phyloP scores from a whole-genome alignment of 352 stramenopile genomes.

The Sclerospora graminicola region DNA sequence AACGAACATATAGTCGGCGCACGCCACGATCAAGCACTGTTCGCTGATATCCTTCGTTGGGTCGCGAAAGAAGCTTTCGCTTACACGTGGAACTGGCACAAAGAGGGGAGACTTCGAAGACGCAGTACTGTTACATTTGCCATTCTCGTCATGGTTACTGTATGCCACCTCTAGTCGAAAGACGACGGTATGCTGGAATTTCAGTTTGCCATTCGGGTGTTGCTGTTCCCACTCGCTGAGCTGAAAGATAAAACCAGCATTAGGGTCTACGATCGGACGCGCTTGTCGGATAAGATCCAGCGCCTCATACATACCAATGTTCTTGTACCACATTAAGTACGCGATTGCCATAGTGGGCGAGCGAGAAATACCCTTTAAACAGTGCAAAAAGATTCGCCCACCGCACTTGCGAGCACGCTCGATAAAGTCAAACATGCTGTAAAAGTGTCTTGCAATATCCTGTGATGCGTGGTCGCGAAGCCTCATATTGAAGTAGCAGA shows the following conservation, averaged over 20 bases:
- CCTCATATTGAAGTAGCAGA: constrained; percentile 80
- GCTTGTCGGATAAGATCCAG: constrained; percentile 70
- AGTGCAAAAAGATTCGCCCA: constrained; percentile 81
- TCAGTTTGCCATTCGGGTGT: constrained; percentile 35
- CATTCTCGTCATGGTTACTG: constrained; percentile 24
- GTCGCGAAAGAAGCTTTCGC: constrained; percentile 41
- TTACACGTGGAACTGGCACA: constrained; percentile 38
- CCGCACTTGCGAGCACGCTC: constrained; percentile 53
- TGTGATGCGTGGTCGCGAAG: constrained; percentile 84
- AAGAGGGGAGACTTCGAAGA: constrained; percentile 40
- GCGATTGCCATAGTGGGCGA: constrained; percentile 84
- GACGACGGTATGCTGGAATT: constrained; percentile 41
- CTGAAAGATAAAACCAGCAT: constrained; percentile 85
- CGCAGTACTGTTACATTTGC: constrained; percentile 14
- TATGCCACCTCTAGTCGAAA: constrained; percentile 62
- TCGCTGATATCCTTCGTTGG: constrained; percentile 43
- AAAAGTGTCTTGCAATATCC: constrained; percentile 80
- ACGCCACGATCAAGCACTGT: constrained; percentile 62
- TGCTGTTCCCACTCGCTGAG: constrained; percentile 82
- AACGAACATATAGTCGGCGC: constrained; percentile 67
- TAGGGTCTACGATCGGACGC: constrained; percentile 71
- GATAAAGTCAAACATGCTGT: constrained; percentile 86
- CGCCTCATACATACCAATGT: constrained; percentile 69
- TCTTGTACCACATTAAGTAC: constrained; percentile 85
- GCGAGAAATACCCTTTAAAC: constrained; percentile 81